Evolutionary conservation across 768 basidiomycete genomes (phyloP).

Genomic region (Leccinum disarticulatum): DNA sequence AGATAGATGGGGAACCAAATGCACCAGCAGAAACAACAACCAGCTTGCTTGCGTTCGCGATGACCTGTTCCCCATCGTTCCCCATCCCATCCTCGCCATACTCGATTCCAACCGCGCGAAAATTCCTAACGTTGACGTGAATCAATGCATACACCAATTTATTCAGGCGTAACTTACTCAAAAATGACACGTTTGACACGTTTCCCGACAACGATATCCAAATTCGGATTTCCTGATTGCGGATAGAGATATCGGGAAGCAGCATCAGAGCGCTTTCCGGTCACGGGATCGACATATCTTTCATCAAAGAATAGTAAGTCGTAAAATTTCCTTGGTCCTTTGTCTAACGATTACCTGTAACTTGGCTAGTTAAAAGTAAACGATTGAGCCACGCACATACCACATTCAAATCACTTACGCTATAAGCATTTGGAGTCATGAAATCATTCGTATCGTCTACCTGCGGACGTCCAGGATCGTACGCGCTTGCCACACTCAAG

Average conservation of each 20-base stretch:
- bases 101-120: slow-evolving; percentile 37
- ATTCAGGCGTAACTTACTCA: background rate
- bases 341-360: slow-evolving; percentile 15
- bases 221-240: slow-evolving; percentile 26
- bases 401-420: slow-evolving; percentile 14
- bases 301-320: background rate
- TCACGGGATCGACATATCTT: slow-evolving; percentile 53
- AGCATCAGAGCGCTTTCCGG: slow-evolving; percentile 30
- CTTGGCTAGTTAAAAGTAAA: slow-evolving; percentile 8
- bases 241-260: slow-evolving; percentile 38
- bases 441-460: slow-evolving; percentile 30
- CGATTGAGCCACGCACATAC: too few relatives aligned
- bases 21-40: slow-evolving; percentile 52
- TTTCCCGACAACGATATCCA: slow-evolving; percentile 31
- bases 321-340: background rate
- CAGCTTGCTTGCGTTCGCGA: slow-evolving; percentile 33
- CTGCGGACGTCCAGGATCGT: slow-evolving; percentile 49
- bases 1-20: slow-evolving; percentile 54
- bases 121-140: slow-evolving; percentile 22
- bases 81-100: slow-evolving; percentile 20
- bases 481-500: slow-evolving; percentile 43
- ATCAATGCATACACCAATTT: background rate
- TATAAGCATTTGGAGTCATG: slow-evolving; percentile 25
- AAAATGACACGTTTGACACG: background rate
- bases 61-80: background rate